Evolutionary conservation across 2,329 filamentous ascomycete species (phyloP), one percentile per base, ranked within the genome.

Genomic region (Capronia coronata): DNA sequence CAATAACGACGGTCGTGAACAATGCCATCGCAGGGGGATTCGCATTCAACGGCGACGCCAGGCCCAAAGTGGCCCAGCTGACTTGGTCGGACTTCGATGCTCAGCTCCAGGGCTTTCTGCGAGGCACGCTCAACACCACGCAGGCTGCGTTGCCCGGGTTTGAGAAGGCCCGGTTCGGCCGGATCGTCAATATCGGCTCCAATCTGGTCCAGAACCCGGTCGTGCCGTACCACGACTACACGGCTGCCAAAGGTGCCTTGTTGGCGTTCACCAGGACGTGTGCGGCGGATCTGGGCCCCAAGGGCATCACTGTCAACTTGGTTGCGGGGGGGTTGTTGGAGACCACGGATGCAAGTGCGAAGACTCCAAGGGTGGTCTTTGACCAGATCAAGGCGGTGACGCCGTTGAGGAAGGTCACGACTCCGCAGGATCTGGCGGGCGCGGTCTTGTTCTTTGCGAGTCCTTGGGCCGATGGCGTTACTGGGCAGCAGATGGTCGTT

Each of bases 171-270:
- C 51, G 47, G 1, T 49, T 38, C 34, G 56, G 54, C 27, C 46
- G 54, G 9, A 55, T 59, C 48, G 48, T 59, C 37, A 59, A 59
- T 25, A 57, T 59, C 21, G 56, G 56, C 1, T 52, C 51, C 13
- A 59, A 57, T 29, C 29, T 58, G 32, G 46, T 59, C 34, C 50
- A 54, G 43, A 55, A 59, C 32, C 56, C 56, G 1, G 56, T 58
- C 1, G 56, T 59, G 9, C 56, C 56, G 3, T 59, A 59, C 41
- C 56, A 57, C 32, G 56, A 59, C 29, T 59, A 59, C 39, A 56
- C 51, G 3, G 51, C 54, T 3, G 54, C 54, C 40, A 59, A 59
- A 38, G 52, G 55, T 1, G 51, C 52, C 2, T 43, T 57, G 44
- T 18, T 57, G 47, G 55, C 52, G 1, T 57, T 57, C 39, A 59